Conservation (phyloP, 2,329 filamentous ascomycete genomes). For the Ceratocystis smalleyi region DNA sequence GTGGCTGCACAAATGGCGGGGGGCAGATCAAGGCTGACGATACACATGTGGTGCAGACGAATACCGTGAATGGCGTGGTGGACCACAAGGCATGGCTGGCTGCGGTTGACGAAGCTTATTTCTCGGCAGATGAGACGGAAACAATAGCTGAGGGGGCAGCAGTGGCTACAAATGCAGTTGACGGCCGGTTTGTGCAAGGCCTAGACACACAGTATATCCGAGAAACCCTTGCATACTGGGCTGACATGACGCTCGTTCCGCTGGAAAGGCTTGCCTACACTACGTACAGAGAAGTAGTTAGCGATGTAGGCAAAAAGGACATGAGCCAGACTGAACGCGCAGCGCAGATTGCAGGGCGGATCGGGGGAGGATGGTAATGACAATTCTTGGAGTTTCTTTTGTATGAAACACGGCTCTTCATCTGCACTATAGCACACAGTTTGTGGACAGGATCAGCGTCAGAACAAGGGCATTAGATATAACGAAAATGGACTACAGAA, state of each 20-base stretch:
- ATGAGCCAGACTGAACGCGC: conserved; percentile 61
- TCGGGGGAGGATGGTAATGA: conserved; percentile 81
- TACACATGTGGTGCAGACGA: conserved; percentile 42
- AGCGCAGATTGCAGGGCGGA: conserved; percentile 74
- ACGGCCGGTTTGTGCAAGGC: conserved; percentile 39
- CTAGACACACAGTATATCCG: conserved; percentile 52
- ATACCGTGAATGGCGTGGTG: conserved; percentile 37
- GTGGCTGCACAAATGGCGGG: conserved; percentile 95
- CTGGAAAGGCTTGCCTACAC: conserved; percentile 64
- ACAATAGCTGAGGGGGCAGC: no score
- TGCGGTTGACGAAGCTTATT: conserved; percentile 79
- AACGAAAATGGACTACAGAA: neutral
- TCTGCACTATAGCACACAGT: neutral
- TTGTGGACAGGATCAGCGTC: neutral
- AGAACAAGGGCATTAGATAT: neutral
- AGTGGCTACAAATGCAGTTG: conserved; percentile 20
- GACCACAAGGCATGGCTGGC: conserved; percentile 79
- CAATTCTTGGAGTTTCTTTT: neutral
- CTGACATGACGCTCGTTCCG: conserved; percentile 51
- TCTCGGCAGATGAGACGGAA: conserved; percentile 50
- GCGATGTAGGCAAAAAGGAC: conserved; percentile 74
- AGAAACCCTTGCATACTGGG: conserved; percentile 62
- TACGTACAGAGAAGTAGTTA: conserved; percentile 81
- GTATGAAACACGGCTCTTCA: no score
- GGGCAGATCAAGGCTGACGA: conserved; percentile 90